Evolutionary conservation across 306 rosid genomes (phyloP).

Genomic region (Sesbania bispinosa): DNA sequence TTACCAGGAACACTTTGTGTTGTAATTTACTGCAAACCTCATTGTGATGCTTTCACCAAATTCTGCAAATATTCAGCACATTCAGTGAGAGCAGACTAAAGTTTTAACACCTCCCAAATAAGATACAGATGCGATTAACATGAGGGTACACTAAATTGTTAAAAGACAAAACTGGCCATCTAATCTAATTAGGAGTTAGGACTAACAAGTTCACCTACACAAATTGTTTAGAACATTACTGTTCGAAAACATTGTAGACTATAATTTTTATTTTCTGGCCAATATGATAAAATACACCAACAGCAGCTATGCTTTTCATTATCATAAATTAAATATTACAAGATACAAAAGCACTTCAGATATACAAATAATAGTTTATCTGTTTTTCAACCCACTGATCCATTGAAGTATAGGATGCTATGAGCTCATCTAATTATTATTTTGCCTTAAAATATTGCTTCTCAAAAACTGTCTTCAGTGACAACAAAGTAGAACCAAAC

Average conservation of each 20-base stretch:
- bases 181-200: neutral
- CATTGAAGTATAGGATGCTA: conserved; percentile 5
- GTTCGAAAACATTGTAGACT: neutral
- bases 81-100: conserved; percentile 21
- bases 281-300: neutral
- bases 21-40: conserved; percentile 34
- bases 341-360: neutral
- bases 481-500: conserved; percentile 1
- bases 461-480: neutral
- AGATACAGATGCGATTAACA: neutral
- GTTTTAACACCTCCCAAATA: neutral
- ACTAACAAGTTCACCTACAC: neutral
- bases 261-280: neutral
- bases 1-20: conserved; percentile 34
- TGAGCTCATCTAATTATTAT: neutral
- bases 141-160: neutral
- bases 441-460: neutral
- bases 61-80: conserved; percentile 48
- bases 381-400: neutral
- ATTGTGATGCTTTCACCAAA: conserved; percentile 50
- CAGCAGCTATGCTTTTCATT: neutral
- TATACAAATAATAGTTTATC: neutral
- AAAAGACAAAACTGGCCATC: neutral
- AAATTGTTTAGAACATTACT: neutral
- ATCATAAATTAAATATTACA: neutral